A percentile compares a stretch with the other conserved stretches of the same genome.
Evolutionary conservation across 768 basidiomycete genomes (phyloP).

Genomic region (Hygrocybe coccinea): DNA sequence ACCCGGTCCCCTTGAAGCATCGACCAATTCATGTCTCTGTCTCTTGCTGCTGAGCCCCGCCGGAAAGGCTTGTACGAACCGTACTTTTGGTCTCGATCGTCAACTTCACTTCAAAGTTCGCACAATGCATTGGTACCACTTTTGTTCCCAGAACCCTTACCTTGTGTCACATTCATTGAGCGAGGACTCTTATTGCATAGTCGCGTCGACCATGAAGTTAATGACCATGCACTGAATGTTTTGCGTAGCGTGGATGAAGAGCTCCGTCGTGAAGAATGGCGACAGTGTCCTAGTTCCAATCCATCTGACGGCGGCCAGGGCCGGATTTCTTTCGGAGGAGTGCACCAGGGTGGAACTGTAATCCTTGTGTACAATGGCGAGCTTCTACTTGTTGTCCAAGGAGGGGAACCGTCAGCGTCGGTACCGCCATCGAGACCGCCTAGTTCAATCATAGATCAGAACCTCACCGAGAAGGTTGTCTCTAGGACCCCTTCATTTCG

Average conservation of each 20-base stretch:
- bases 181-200: constrained; percentile 59
- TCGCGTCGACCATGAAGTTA: constrained; percentile 63
- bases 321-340: constrained; percentile 1
- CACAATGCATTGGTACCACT: constrained; percentile 48
- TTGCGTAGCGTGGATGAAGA: constrained; percentile 50
- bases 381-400: constrained; percentile 63
- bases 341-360: constrained; percentile 58
- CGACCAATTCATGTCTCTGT: constrained; percentile 76
- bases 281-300: constrained; percentile 29
- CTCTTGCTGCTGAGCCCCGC: constrained; percentile 68
- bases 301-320: constrained; percentile 26
- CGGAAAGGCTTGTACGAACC: constrained; percentile 74
- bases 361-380: constrained; percentile 75
- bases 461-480: constrained; percentile 39
- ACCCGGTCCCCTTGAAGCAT: constrained; percentile 37
- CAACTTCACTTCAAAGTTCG: constrained; percentile 39
- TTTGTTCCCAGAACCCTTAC: constrained; percentile 71
- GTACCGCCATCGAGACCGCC: constrained; percentile 67
- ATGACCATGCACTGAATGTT: constrained; percentile 47
- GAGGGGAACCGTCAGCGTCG: constrained; percentile 46
- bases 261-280: constrained; percentile 36
- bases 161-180: constrained; percentile 63
- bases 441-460: constrained; percentile 50
- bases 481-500: constrained; percentile 70
- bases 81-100: constrained; percentile 59